Conservation (phyloP, 2,329 filamentous ascomycete species). For the Lachnellula cervina region DNA sequence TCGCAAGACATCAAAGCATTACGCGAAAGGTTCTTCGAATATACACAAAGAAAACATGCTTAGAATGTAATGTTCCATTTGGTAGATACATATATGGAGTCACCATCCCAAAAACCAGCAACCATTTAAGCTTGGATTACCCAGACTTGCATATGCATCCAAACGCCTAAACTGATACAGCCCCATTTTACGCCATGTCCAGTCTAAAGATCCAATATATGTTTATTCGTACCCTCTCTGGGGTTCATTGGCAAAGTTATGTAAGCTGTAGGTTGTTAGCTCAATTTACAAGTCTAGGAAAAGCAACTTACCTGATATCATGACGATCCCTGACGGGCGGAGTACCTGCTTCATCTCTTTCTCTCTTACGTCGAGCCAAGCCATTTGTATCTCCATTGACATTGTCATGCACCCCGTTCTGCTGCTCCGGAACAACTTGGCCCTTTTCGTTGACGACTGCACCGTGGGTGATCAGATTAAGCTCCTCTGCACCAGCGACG, state of each 20-base stretch:
- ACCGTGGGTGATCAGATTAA: slow-evolving; percentile 58
- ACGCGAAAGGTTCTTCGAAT: neutral
- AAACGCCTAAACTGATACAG: neutral
- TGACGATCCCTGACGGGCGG: slow-evolving; percentile 32
- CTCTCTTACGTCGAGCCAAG: slow-evolving; percentile 23
- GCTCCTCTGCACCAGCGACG: slow-evolving; percentile 53
- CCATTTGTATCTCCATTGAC: slow-evolving; percentile 21
- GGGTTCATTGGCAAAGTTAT: slow-evolving; percentile 29
- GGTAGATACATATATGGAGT: neutral
- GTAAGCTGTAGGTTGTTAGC: slow-evolving; percentile 17
- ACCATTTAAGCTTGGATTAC: too few species aligned
- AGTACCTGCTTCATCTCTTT: slow-evolving; percentile 24
- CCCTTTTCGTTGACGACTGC: slow-evolving; percentile 52
- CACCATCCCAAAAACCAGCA: neutral
- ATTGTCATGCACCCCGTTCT: slow-evolving; percentile 9
- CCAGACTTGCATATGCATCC: too few species aligned
- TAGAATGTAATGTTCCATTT: neutral
- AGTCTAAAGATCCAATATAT: slow-evolving; percentile 5
- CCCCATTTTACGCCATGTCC: slow-evolving; percentile 4
- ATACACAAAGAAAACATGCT: neutral
- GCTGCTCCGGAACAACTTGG: slow-evolving; percentile 45
- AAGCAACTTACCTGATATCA: slow-evolving; percentile 30
- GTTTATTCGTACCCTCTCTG: slow-evolving; percentile 25
- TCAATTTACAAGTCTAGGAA: neutral
- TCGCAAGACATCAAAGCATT: too few species aligned